Base-by-base conservation (phyloP, 2,329 filamentous ascomycete genomes). In the Paecilomyces sp. region DNA sequence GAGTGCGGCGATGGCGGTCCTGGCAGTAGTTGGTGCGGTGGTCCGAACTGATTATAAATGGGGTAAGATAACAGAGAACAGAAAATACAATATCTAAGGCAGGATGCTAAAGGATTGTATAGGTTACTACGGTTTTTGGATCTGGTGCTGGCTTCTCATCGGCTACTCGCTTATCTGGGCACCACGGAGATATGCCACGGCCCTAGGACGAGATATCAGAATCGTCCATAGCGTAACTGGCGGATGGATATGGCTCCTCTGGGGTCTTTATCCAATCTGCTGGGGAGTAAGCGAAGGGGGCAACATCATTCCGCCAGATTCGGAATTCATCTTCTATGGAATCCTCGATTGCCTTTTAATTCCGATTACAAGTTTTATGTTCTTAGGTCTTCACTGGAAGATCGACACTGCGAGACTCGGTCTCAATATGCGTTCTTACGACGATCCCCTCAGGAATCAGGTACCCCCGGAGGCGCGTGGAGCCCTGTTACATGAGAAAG, bases 251-350 rank as follows among this genome's bases (percentile, higher is more conserved):
- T 70, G 81, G 24, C 74, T 84, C 66, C 73, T 88, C 33, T 88
- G 85, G 86, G 82, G 84, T 63, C 67, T 87, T 28, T 89, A 89
- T 70, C 86, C 86, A 0, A 80, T 87, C 61, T 80, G 82, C 24
- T 88, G 86, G 85, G 86, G 84, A 58, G 66, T 88, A 2, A 79
- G 74, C 52, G 86, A 88, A 71, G 86, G 85, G 33, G 86, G 85
- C 11, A 88, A 88, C 65, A 73, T 87, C 62, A 87, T 89, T 56
- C 73, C 85, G 1, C 83, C 85, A 0, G 87, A 90, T 67, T 84
- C 83, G 0, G 87, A 90, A 68, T 85, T 85, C 11, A 74, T 88
- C 60, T 88, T 89, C 69, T 90, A 90, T 67, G 85, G 86, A 51
- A 74, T 89, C 2, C 78, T 90, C 0, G 87, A 90, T 61, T 71